Base-by-base conservation (phyloP, 2,329 filamentous ascomycete genomes). In the Zelopaecilomyces penicillatus region DNA sequence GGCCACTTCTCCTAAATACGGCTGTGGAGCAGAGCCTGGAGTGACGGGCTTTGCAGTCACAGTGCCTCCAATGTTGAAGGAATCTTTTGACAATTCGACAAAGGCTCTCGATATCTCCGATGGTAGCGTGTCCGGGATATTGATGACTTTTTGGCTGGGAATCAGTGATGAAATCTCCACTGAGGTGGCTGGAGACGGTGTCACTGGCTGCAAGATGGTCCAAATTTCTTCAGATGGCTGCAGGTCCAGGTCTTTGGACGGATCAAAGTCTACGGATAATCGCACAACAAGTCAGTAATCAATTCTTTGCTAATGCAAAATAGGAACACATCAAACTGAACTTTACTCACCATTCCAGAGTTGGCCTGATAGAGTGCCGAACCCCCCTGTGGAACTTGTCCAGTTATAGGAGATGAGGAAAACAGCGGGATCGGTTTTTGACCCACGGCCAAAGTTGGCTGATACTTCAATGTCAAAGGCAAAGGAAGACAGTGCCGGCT, bases 41-140 rank as follows among this genome's bases (percentile, higher is more conserved):
- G 19, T 30, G 19, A n/a, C 29, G 11, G 44, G 29, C 4, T 26
- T n/a, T 9, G 39, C 34, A 4, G 37, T 42, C 32, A 37, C 26
- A 26, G 27, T 42, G 39, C 44, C 27, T 19, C 39, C 3, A 12
- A 46, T 42, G n/a, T 12, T 29, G 8, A 46, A 38, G 31, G 32
- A 30, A 7, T 42, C 9, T 10, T 43, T 7, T 12, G 39, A 38
- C 3, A 46, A 9, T 28, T 7, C 29, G 2, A 46, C 3, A 28
- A 33, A 46, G 19, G 44, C 44, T 4, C 33, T 11, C 10, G 28
- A 38, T 1, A 46, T 42, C 27, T 46, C 5, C 5, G 39, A 42
- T 4, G 44, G 44, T 2, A 46, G 33, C 27, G 34, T 42, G 30
- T 46, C 39, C 7, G 44, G 44, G 30, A 46, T 42, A 27, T 46